Base-by-base conservation (phyloP, 2,329 filamentous ascomycete species). In the Albophoma yamanashiensis region DNA sequence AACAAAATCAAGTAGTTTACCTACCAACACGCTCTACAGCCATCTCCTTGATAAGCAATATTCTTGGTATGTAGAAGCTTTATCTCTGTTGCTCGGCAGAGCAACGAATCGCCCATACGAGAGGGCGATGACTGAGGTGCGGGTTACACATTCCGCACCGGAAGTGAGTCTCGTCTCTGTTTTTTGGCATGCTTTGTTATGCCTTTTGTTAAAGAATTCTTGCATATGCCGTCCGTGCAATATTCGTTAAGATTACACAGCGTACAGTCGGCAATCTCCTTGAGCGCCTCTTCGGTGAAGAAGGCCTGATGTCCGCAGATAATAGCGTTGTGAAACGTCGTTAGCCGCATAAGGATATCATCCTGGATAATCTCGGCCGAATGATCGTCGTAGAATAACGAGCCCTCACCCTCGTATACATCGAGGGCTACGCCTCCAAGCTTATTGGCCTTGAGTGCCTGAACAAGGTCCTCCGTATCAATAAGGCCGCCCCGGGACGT, bases 271-370 rank as follows among this genome's bases (percentile, higher is more conserved):
- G 85, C 80, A 65, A 89, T 89, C 71, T 87, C 84, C 9, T 75
- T 73, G 56, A 89, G 72, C 1, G 86, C 86, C 72, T 89, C 85
- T 40, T 81, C 74, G 6, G 86, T 89, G 66, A 89, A 86, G 73
- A 89, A 89, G 1, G 83, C 86, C 74, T 89, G 86, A 65, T 89
- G 86, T 0, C 86, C 85, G 63, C 82, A 86, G 61, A 89, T 74
- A 53, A 89, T 70, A 3, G 87, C 86, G 63, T 89, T 89, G 61
- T 80, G 86, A 66, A 89, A 89, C 0, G 85, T 88, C 72, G 86
- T 82, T 62, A 89, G 71, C 6, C 86, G 79, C 79, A 85, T 86
- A 53, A 89, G 74, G 60, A 81, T 76, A 65, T 89, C 85, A 67
- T 89, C 86, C 56, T 88, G 76, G 63, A 88, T 86, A 65, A 88